These are phyloP conservation scores for Termitomyces sp. DNA, from an alignment of 768 basidiomycete genomes.

Conservation along the genomic window DNA sequence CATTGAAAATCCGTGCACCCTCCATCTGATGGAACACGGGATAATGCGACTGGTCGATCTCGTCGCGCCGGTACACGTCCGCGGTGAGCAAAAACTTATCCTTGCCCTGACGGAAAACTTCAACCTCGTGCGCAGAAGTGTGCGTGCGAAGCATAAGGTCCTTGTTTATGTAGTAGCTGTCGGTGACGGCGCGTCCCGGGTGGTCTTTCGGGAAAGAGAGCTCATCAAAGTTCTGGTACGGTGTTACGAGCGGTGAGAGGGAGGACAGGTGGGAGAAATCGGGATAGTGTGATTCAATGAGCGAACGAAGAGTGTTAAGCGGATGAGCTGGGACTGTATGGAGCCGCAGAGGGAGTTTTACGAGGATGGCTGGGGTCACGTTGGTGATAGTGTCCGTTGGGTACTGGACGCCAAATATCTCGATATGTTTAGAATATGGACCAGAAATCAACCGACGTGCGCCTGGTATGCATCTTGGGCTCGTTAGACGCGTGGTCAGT, in stretches of 20 bases:
- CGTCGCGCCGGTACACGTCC: constrained; percentile 97
- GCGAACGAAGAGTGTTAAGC: constrained; percentile 73
- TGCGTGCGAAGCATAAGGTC: constrained; percentile 93
- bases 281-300: constrained; percentile 83
- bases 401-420: constrained; percentile 64
- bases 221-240: constrained; percentile 92
- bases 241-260: constrained; percentile 85
- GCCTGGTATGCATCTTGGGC: constrained; percentile 1
- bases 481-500: constrained; percentile 1
- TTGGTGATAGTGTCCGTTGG: constrained; percentile 80
- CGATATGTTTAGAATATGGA: constrained; percentile 25
- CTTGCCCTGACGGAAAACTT: constrained; percentile 72
- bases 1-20: constrained; percentile 78
- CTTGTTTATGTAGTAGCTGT: constrained; percentile 95
- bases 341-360: constrained; percentile 72
- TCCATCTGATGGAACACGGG: constrained; percentile 99
- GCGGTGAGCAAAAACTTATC: constrained; percentile 89
- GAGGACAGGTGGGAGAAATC: constrained; percentile 70
- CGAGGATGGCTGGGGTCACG: constrained; percentile 77
- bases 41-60: constrained; percentile 95
- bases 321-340: constrained; percentile 80
- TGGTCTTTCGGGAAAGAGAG: constrained; percentile 92
- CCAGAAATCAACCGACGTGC: constrained; percentile 10
- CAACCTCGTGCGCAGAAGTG: constrained; percentile 97
- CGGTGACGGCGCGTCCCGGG: constrained; percentile 84